Percentiles rank a stretch among this genome's conserved stretches.
These are phyloP conservation scores for Daldinia grandis DNA, from an alignment of 495 filamentous ascomycete genomes.

Conservation along the genomic window DNA sequence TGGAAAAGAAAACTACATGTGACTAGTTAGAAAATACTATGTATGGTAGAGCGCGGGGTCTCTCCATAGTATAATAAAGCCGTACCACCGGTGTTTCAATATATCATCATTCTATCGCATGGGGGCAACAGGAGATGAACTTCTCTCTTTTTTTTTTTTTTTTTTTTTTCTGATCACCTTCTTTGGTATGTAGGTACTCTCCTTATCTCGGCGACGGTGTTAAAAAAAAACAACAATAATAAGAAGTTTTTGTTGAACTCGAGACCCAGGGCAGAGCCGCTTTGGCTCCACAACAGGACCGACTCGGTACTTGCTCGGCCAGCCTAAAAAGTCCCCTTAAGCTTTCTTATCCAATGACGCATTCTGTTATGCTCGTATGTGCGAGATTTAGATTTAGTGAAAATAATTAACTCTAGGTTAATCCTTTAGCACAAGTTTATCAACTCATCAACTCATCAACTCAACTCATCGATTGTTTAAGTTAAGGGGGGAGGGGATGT, in stretches of 20 bases:
- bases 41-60: background rate
- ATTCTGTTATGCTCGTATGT: conserved; percentile 20
- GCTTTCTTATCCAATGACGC: conserved; percentile 25
- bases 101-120: background rate
- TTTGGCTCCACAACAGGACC: conserved; percentile 42
- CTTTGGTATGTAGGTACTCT: background rate
- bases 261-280: conserved; percentile 41
- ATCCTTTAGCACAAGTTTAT: background rate
- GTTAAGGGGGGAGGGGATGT: background rate
- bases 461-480: background rate
- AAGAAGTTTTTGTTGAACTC: conserved; percentile 19
- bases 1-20: background rate
- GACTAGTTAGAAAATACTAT: conserved; percentile 5
- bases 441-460: background rate
- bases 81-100: conserved; percentile 23
- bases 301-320: conserved; percentile 44
- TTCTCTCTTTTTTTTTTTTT: background rate
- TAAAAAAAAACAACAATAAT: conserved; percentile 3
- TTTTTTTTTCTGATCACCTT: background rate
- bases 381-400: background rate
- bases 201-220: conserved; percentile 20
- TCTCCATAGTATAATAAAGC: conserved; percentile 1
- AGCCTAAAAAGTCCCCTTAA: conserved; percentile 21
- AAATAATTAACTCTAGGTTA: background rate
- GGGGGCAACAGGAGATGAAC: background rate